Evolutionary conservation across 495 filamentous ascomycete genomes (phyloP), one percentile per base, ranked within the genome.

Genomic region (Neurospora terricola): DNA sequence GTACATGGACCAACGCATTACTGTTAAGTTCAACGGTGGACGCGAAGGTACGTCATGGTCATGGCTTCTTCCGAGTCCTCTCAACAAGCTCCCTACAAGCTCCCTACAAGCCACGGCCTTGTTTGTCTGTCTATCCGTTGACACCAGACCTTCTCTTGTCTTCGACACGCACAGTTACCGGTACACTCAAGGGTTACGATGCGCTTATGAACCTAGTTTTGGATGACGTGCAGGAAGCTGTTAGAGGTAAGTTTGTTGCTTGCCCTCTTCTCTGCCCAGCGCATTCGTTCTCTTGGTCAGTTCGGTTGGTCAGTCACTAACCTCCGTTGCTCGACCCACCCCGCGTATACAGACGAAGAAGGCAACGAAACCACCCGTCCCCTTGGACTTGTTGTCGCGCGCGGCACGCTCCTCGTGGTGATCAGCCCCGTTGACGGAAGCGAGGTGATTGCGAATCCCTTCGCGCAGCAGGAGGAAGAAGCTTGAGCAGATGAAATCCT

Each of bases 151-250:
- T 12, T 16, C 38, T 38, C 14, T 59, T 48, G 43, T 54, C 54
- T 62, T 34, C 54, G 12, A 59, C 48, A 54, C 21, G 39, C 38
- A 38, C 73, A 98, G 96, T 97, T 11, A 90, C 88, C 12, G 96
- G 96, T 69, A 91, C 88, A 6, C 87, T 99, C 11, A 99, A 98
- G 79, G 96, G 96, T 69, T 97, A 93, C 77, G 96, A 99, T 77
- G 94, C 95, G 76, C 86, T 99, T 42, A 98, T 98, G 95, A 99
- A 98, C 81, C 84, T 99, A 71, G 96, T 99, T 27, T 85, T 99
- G 70, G 96, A 98, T 77, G 93, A 98, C 71, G 94, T 96, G 27
- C 90, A 96, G 82, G 96, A 99, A 80, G 84, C 90, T 30, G 87
- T 97, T 82, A 87, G 92, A 84, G 95, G 95, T 97, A 77, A 74